Evolutionary conservation across 768 basidiomycete species (phyloP).

Genomic region (Tricholoma terreum): DNA sequence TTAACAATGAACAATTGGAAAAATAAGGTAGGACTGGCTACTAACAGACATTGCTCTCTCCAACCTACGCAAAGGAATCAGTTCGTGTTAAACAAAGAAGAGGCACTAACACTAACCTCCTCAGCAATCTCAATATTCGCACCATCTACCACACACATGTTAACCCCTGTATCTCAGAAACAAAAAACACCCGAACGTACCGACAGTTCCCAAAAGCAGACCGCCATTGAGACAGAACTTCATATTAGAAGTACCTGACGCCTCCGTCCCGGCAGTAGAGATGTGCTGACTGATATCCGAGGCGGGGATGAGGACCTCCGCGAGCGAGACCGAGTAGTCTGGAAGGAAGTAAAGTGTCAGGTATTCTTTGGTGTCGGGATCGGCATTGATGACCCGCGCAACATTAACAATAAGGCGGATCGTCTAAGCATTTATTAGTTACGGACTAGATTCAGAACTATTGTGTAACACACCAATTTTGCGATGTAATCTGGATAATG

Average conservation of each 20-base stretch:
- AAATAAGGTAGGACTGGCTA: constrained; percentile 20
- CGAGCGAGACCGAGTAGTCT: constrained; percentile 86
- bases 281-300: constrained; percentile 96
- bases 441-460: neutral
- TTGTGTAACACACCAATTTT: constrained; percentile 56
- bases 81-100: neutral
- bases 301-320: constrained; percentile 85
- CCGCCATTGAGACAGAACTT: constrained; percentile 92
- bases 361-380: constrained; percentile 84
- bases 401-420: constrained; percentile 95
- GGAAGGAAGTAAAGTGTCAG: constrained; percentile 93
- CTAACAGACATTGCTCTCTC: constrained; percentile 88
- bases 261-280: constrained; percentile 95
- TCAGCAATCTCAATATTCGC: constrained; percentile 97
- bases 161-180: neutral
- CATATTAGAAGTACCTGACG: constrained; percentile 81
- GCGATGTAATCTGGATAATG: constrained; percentile 73
- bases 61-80: constrained; percentile 42
- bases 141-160: constrained; percentile 54
- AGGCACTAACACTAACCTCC: constrained; percentile 40
- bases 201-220: constrained; percentile 80
- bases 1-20: neutral
- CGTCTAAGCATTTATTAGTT: constrained; percentile 42
- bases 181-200: constrained; percentile 26
- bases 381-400: constrained; percentile 73